Evolutionary conservation across 768 basidiomycete species (phyloP), one percentile per base, ranked within the genome.

Genomic region (Boletus sp.): DNA sequence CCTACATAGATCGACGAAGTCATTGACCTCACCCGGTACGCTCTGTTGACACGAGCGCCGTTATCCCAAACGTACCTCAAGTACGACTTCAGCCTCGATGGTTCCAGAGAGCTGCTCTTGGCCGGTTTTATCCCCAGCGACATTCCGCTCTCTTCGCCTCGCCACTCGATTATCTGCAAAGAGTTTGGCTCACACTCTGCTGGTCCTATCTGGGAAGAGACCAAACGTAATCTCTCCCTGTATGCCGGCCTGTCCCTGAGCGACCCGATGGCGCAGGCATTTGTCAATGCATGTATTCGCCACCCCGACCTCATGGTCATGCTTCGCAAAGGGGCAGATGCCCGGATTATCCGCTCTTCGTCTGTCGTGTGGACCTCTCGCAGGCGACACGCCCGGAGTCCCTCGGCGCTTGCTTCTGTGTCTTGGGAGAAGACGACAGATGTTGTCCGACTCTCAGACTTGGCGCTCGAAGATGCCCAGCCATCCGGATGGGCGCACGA

Each of bases 281-380:
- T 72, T 56, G 67, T 66, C 35, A 70, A 70, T 44, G 66, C 45
- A 41, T 73, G 71, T 52, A 47, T 69, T 41, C 61, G 68, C 34
- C 67, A 70, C 34, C 62, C 72, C 21, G 59, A 69, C 32, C 44
- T 73, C 38, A 67, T 69, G 68, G 63, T 69, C 14, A 59, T 70
- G 50, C 57, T 68, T 21, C 70, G 72, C 48, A 68, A 67, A 47
- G 72, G 72, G 23, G 52, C 49, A 6, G 42, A 57, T 6, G 68
- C 62, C 5, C 65, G 62, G 21, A 40, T 71, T 19, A 68, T 69
- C 47, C 57, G 65, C 8, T 71, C 69, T 7, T 11, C 52, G 1
- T 37, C 60, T 25, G 51, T 56, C 17, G 54, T 70, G 3, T 72
- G 72, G 68, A 67, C 55, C 7, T 66, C 60, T 52, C 65, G 69